Evolutionary conservation across 495 filamentous ascomycete genomes (phyloP).

Genomic region (Thozetella sp.): DNA sequence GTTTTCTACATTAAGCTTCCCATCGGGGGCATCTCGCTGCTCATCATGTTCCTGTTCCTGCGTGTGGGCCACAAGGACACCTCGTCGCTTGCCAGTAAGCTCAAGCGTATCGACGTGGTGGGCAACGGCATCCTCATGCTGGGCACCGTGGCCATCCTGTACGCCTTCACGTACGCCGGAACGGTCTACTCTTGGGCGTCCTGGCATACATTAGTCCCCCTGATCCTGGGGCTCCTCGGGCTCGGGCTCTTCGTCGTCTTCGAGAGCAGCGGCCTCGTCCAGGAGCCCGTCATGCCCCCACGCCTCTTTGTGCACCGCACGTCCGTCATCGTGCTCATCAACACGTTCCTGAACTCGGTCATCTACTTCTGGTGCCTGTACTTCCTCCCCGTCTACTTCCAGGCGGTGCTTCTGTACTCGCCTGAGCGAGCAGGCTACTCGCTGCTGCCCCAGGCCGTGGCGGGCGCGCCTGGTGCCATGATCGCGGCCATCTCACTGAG

Average conservation of each 20-base stretch:
- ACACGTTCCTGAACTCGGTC: constrained; percentile 25
- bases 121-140: constrained; percentile 29
- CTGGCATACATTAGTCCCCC: constrained; percentile 24
- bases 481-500: constrained; percentile 31
- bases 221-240: constrained; percentile 20
- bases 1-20: constrained; percentile 38
- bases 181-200: constrained; percentile 27
- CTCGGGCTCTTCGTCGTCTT: constrained; percentile 16
- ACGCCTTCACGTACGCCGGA: constrained; percentile 19
- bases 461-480: constrained; percentile 29
- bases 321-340: constrained; percentile 17
- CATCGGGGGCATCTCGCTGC: constrained; percentile 21
- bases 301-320: constrained; percentile 28
- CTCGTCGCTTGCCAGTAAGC: constrained; percentile 11
- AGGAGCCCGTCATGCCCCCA: constrained; percentile 29
- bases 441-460: constrained; percentile 33
- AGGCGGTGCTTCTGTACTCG: constrained; percentile 30
- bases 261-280: constrained; percentile 14
- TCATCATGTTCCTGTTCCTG: constrained; percentile 29
- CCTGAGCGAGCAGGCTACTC: constrained; percentile 35
- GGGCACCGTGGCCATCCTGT: constrained; percentile 23
- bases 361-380: constrained; percentile 34
- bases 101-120: constrained; percentile 26
- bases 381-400: constrained; percentile 54
- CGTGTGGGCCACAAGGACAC: constrained; percentile 21